These are phyloP conservation scores for Picochlorum sp. DNA, from an alignment of 139 green algal genomes.

Conservation along the genomic window DNA sequence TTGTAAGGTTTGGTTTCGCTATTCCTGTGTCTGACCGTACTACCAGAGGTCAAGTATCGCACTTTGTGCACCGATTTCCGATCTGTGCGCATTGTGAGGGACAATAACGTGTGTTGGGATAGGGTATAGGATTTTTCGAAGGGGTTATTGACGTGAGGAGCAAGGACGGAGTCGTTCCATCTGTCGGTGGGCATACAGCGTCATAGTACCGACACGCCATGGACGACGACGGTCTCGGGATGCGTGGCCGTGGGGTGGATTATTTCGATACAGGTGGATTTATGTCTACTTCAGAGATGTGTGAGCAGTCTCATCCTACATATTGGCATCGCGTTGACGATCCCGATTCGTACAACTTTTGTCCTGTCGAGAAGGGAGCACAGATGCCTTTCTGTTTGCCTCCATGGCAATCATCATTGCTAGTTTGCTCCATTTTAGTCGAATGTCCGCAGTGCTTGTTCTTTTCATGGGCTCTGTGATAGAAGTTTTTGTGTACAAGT, in stretches of 20 bases:
- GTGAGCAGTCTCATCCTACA: neutral
- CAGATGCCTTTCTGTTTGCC: neutral
- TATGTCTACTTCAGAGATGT: neutral
- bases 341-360: neutral
- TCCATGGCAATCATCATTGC: neutral
- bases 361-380: neutral
- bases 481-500: constrained; percentile 38
- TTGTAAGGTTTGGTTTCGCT: too few species aligned
- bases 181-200: too few species aligned
- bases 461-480: constrained; percentile 30
- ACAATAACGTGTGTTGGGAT: too few species aligned
- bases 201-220: too few species aligned
- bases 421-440: neutral
- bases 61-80: too few species aligned
- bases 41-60: too few species aligned
- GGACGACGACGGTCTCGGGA: too few species aligned
- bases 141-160: too few species aligned
- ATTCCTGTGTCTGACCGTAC: too few species aligned
- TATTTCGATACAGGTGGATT: neutral
- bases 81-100: too few species aligned
- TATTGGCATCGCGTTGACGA: neutral
- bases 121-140: too few species aligned
- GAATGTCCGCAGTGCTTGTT: neutral
- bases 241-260: neutral
- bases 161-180: too few species aligned